Evolutionary conservation across 495 filamentous ascomycete genomes (phyloP).

Genomic region (Talaromyces stipitatus): DNA sequence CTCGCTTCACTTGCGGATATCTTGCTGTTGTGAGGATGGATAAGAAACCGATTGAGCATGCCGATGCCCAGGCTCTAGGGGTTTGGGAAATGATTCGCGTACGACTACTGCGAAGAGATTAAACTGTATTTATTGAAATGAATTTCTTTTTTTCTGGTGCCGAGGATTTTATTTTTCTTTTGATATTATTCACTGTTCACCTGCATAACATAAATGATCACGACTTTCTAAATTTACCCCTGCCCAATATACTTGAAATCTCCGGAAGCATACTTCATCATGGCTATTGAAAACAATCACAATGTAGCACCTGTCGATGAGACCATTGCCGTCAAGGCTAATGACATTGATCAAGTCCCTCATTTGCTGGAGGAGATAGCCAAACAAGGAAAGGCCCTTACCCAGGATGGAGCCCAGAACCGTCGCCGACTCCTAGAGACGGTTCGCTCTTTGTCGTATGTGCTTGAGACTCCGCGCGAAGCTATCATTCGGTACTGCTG

Average conservation of each 20-base stretch:
- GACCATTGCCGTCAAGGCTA: constrained; percentile 16
- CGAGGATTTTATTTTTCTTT: not conserved
- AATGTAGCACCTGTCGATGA: constrained; percentile 6
- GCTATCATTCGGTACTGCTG: constrained; percentile 33
- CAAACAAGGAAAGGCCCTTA: constrained; percentile 13
- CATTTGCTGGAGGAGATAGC: constrained; percentile 18
- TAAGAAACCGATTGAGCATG: not conserved
- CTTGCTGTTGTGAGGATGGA: not conserved
- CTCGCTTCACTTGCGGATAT: not conserved
- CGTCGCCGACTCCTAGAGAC: constrained; percentile 21
- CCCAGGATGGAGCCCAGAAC: constrained; percentile 8
- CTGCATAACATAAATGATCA: not conserved
- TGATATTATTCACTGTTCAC: not conserved
- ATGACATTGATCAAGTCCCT: constrained; percentile 18
- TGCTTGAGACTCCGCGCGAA: constrained; percentile 34
- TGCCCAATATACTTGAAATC: not conserved
- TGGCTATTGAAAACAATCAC: not conserved
- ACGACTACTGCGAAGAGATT: not conserved
- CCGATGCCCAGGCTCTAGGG: not conserved
- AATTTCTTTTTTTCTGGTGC: not conserved
- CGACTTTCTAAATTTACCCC: not conserved
- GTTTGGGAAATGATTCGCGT: not conserved
- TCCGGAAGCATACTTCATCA: not conserved
- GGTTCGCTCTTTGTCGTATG: constrained; percentile 22
- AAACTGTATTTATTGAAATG: not conserved